Base-by-base conservation (phyloP, 495 filamentous ascomycete genomes). In the Aspergillus homomorphus region DNA sequence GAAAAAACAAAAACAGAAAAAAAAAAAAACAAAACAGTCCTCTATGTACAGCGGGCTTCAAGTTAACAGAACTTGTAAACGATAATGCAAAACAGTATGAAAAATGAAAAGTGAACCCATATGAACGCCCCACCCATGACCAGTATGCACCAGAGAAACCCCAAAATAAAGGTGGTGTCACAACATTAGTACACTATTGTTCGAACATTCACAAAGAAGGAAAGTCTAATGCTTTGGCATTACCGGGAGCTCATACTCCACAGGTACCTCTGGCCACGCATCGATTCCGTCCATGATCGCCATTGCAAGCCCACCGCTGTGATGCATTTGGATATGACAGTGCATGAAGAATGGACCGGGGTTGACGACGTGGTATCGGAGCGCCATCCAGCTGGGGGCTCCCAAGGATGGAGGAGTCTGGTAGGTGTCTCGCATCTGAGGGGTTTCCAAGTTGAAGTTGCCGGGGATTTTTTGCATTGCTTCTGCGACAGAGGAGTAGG, bases 281-380 rank as follows among this genome's bases (percentile, higher is more conserved):
- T 83, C 80, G 18, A 79, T 61, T 0, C 80, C 81, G 62, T 84
- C 81, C 54, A 79, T 61, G 20, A 83, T 73, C 0, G 69, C 69
- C 56, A 82, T 56, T 1, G 69, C 67, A 74, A 83, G 81, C 8
- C 81, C 81, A 3, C 74, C 75, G 20, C 59, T 45, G 23, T 81
- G 55, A 68, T 84, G 81, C 10, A 70, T 76, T 57, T 77, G 66
- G 50, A 83, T 77, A 65, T 84, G 81, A 53, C 82, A 83, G 62
- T 84, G 80, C 44, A 84, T 46, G 14, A 82, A 60, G 59, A 70
- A 82, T 1, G 77, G 69, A 0, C 80, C 80, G 6, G 79, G 80
- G 53, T 80, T 79, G 1, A 67, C 62, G 15, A 77, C 77, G 21
- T 81, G 77, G 53, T 84, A 84, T 26, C 81, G 63, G 21, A 82